Percentiles rank a stretch among this genome's conserved stretches.
These are phyloP conservation scores for Chlamydomonas reinhardtii DNA, from an alignment of 163 green algal genomes.

Conservation along the genomic window DNA sequence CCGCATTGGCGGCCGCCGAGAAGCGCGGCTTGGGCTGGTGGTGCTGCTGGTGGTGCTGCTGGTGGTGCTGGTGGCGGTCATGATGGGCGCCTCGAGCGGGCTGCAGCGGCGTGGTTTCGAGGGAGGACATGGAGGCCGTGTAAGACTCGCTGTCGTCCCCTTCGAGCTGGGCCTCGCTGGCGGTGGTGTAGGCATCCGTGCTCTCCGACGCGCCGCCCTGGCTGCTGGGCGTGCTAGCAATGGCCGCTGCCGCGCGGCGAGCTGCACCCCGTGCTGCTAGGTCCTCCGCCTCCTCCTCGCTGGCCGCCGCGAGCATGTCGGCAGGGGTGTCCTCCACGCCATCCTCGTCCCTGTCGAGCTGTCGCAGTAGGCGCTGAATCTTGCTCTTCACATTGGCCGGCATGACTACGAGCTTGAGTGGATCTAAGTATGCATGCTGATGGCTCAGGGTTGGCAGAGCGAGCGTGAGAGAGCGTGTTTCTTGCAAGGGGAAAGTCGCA, in stretches of 20 bases:
- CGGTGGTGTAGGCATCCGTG: not conserved
- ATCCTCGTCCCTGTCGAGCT: conserved; percentile 43
- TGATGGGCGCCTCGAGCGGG: no score
- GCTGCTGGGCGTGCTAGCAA: conserved; percentile 30
- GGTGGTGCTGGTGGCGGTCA: no score
- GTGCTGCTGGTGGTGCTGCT: no score
- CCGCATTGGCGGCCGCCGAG: not conserved
- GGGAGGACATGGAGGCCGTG: not conserved
- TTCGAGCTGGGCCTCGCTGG: not conserved
- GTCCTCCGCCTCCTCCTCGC: conserved; percentile 26
- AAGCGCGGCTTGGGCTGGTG: not conserved
- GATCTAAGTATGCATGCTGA: not conserved
- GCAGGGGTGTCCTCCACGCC: not conserved
- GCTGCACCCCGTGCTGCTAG: not conserved
- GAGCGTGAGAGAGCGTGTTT: no score
- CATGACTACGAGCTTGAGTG: not conserved
- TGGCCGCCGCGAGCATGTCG: not conserved
- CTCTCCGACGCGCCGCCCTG: conserved; percentile 19
- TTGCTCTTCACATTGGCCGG: conserved; percentile 33
- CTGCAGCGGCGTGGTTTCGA: conserved; percentile 13
- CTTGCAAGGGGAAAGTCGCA: no score
- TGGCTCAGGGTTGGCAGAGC: no score
- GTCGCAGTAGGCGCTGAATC: conserved; percentile 39
- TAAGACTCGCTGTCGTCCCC: conserved; percentile 8
- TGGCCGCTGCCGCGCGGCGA: conserved; percentile 4